Percentiles rank a stretch among this genome's conserved stretches.
Conservation (phyloP, 2,329 filamentous ascomycete genomes). For the Xylaria polymorpha region DNA sequence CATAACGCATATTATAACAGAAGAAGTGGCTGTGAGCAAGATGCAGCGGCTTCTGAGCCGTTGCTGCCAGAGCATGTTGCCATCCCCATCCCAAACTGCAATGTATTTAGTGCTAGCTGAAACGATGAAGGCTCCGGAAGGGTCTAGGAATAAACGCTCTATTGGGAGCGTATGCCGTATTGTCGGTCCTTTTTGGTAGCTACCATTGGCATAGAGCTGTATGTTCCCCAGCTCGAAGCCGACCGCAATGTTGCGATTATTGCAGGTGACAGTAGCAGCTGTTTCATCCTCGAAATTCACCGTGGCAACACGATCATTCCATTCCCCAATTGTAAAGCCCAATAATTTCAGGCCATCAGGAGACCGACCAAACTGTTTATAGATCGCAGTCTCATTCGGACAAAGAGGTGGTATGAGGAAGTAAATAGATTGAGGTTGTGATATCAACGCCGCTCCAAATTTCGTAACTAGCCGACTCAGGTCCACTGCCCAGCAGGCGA, state of each 20-base stretch:
- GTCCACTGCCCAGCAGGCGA: constrained; percentile 50
- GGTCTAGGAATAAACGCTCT: neutral
- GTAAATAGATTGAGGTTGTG: constrained; percentile 51
- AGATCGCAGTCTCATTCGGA: constrained; percentile 39
- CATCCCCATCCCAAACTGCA: neutral
- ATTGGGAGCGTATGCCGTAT: neutral
- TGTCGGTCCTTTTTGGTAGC: neutral
- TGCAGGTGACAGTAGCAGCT: neutral
- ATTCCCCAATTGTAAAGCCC: neutral
- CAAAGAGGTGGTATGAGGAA: constrained; percentile 53
- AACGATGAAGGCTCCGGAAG: neutral
- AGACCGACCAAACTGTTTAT: constrained; percentile 2
- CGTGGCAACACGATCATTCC: constrained; percentile 6
- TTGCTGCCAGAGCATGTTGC: neutral
- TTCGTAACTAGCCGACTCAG: constrained; percentile 49
- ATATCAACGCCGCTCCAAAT: constrained; percentile 48
- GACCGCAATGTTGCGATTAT: neutral
- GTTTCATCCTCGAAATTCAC: neutral
- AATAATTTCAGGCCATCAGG: neutral
- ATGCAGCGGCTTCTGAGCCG: neutral
- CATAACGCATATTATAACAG: constrained; percentile 2
- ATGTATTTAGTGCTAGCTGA: neutral
- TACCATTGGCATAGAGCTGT: neutral
- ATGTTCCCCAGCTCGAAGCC: neutral
- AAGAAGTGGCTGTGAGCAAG: neutral